Base-by-base conservation (phyloP, 2,329 filamentous ascomycete species). In the Orbilia quercus region DNA sequence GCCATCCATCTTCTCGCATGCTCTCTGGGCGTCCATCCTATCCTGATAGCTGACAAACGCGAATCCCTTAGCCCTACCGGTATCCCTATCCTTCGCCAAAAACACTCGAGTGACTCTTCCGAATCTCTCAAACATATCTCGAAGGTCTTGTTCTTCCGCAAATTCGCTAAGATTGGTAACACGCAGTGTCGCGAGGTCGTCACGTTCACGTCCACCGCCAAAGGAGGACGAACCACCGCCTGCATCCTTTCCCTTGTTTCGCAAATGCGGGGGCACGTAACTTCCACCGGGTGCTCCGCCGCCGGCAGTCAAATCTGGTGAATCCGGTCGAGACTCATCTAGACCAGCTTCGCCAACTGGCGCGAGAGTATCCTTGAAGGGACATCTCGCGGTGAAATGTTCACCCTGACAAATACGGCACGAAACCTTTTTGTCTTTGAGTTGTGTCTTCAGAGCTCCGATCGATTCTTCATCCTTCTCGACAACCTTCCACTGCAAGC, bases 401-500 rank as follows among this genome's bases (percentile, higher is more conserved):
- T 99, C 95, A 81, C 94, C 95, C 81, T 89, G 91, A 85, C 95
- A 99, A 81, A 99, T 98, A 86, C 95, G 91, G 84, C 95, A 99
- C 87, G 98, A 98, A 86, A 99, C 96, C 85, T 97, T 96, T 88
- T 97, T 96, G 85, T 97, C 93, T 88, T 95, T 96, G 80, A 98
- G 86, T 84, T 91, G 90, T 80, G 89, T 87, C 84, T 91, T 91
- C 84, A 90, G 60, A 83, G 90, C 88, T 79, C 90, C 88, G 82
- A 91, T 90, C 79, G 86, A 83, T 80, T 88, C 87, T 83, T 88
- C 86, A 81, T 90, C 90, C 83, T 91, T 91, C 81, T 90, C 89
- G 77, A 91, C 91, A 80, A 91, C 89, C 85, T 93, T 94, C 93
- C 92, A 99, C 86, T 96, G 96, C 78, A 91, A 87, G 81, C 88